These are phyloP conservation scores for Nectriaceae sp. DNA, from an alignment of 2,329 filamentous ascomycete species.

Conservation along the genomic window DNA sequence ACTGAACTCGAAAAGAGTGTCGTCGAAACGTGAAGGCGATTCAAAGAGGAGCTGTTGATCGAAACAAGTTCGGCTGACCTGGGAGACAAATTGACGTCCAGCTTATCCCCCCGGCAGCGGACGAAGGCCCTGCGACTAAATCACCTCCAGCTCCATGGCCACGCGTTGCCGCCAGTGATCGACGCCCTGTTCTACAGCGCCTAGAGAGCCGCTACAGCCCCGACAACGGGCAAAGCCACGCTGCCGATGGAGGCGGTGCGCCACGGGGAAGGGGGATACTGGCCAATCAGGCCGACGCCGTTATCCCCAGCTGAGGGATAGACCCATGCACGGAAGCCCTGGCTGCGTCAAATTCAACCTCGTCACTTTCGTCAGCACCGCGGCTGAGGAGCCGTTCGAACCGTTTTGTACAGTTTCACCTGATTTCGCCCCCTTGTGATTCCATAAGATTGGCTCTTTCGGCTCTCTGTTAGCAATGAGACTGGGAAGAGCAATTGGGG, in stretches of 20 bases:
- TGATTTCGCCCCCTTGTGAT: no score
- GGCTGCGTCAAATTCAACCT: conserved; percentile 3
- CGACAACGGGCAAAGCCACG: conserved; percentile 9
- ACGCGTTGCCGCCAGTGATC: conserved; percentile 19
- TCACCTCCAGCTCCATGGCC: conserved; percentile 4
- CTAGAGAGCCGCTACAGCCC: not conserved
- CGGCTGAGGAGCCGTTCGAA: not conserved
- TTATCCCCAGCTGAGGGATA: conserved; percentile 15
- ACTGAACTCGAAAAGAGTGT: not conserved
- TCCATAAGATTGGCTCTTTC: no score
- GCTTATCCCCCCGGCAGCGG: not conserved
- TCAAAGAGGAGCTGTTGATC: not conserved
- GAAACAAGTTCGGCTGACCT: not conserved
- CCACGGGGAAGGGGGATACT: conserved; percentile 7
- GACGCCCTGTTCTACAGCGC: not conserved
- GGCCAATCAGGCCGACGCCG: conserved; percentile 16
- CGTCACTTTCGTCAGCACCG: conserved; percentile 7
- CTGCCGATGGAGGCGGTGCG: conserved; percentile 12
- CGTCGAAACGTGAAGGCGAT: not conserved
- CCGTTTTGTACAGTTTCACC: no score
- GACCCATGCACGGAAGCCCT: conserved; percentile 4
- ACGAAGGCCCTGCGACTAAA: not conserved
- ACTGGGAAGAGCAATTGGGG: no score
- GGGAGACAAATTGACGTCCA: not conserved
- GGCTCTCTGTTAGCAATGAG: no score